These are phyloP conservation scores for Cenchrus purpureus DNA, from an alignment of 176 grass and related monocot species.

Conservation along the genomic window DNA sequence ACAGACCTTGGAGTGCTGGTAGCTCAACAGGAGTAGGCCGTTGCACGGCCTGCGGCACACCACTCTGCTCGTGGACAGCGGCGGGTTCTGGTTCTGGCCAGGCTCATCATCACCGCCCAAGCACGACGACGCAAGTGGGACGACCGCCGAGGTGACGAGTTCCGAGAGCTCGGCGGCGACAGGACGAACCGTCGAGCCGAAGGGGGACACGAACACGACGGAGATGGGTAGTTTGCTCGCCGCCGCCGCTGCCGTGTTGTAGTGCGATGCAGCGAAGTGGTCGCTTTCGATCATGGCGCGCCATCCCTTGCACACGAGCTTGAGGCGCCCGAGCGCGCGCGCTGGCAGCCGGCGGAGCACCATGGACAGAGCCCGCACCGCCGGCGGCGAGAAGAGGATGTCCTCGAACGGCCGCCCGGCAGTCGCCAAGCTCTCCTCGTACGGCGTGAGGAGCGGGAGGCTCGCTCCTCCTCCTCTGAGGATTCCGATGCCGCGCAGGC, in stretches of 20 bases:
- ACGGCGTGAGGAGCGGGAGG: not conserved
- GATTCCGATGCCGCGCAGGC: not conserved
- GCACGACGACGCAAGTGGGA: not conserved
- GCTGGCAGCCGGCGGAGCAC: not conserved
- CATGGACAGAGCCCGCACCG: not conserved
- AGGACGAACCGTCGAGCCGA: too few species aligned
- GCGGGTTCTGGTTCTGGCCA: not conserved
- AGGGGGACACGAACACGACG: not conserved
- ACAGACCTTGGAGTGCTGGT: fast-evolving
- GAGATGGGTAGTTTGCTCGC: not conserved
- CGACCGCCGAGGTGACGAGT: not conserved
- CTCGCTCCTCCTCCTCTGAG: too few species aligned
- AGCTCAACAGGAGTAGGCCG: not conserved
- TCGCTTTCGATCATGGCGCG: not conserved
- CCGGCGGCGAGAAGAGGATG: not conserved
- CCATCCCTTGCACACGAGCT: slow-evolving; percentile 10
- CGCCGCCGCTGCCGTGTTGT: not conserved
- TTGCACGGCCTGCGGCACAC: not conserved
- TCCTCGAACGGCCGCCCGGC: not conserved
- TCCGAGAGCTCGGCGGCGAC: not conserved
- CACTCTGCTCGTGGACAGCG: not conserved
- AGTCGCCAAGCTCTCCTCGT: slow-evolving; percentile 1
- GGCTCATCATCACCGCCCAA: not conserved
- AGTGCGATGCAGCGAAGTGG: not conserved
- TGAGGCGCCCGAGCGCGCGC: slow-evolving; percentile 1